These are phyloP conservation scores for Schizochytrium sp. DNA, from an alignment of 108 stramenopile genomes.

Conservation along the genomic window DNA sequence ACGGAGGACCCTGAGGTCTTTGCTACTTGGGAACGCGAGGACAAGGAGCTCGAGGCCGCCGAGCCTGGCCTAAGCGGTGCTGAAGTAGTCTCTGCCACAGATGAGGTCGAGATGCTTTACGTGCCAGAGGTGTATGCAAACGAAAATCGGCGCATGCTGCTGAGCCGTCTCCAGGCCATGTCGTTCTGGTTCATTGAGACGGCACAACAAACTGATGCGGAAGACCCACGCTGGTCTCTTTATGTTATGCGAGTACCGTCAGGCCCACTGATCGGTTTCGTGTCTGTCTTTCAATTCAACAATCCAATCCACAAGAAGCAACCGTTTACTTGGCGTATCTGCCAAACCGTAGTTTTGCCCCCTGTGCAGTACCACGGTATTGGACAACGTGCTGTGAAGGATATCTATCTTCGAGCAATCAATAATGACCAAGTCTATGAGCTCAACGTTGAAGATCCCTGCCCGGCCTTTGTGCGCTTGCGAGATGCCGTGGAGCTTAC, in stretches of 20 bases:
- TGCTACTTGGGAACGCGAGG: conserved; percentile 31
- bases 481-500: conserved; percentile 20
- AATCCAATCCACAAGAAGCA: neutral
- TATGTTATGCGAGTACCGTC: neutral
- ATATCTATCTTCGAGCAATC: neutral
- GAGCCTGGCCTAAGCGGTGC: neutral
- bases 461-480: conserved; percentile 39
- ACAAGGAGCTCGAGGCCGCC: neutral
- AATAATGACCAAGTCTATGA: neutral
- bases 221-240: conserved; percentile 49
- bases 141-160: neutral
- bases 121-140: neutral
- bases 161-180: conserved; percentile 52
- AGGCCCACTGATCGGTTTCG: conserved; percentile 18
- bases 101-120: neutral
- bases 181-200: conserved; percentile 57
- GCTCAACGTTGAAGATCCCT: conserved; percentile 45
- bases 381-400: neutral
- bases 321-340: conserved; percentile 57
- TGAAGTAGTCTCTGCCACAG: neutral
- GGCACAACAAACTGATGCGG: conserved; percentile 36
- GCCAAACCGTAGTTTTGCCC: conserved; percentile 43
- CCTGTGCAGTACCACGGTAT: neutral
- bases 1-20: neutral
- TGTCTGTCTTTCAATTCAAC: conserved; percentile 5